Percentiles rank a stretch among this genome's conserved stretches.
These are phyloP conservation scores for Emericellopsis cladophorae DNA, from an alignment of 2,329 filamentous ascomycete genomes.

Conservation along the genomic window DNA sequence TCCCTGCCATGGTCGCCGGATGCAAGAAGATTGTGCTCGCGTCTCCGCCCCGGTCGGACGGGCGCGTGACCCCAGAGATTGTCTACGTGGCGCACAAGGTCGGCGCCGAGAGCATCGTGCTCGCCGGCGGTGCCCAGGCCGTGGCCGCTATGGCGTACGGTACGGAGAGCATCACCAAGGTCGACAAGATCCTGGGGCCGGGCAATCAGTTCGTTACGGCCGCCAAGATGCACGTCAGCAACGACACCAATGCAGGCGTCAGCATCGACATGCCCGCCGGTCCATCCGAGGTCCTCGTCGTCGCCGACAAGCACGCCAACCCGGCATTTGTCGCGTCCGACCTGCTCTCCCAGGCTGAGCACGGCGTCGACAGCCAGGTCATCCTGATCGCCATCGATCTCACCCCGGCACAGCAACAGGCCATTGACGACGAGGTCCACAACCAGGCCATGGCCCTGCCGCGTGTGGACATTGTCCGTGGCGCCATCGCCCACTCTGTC, in stretches of 20 bases:
- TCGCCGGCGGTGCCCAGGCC: constrained; percentile 90
- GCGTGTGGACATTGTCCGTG: constrained; percentile 83
- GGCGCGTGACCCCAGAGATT: constrained; percentile 88
- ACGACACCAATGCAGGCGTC: constrained; percentile 90
- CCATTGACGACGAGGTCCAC: constrained; percentile 87
- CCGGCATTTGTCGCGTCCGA: constrained; percentile 94
- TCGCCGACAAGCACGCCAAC: constrained; percentile 79
- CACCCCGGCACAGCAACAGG: constrained; percentile 55
- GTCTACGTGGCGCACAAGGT: constrained; percentile 97
- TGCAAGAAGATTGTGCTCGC: constrained; percentile 92
- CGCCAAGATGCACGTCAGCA: constrained; percentile 95
- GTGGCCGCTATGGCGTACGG: constrained; percentile 96
- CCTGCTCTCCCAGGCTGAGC: constrained; percentile 88
- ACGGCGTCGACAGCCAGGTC: constrained; percentile 92
- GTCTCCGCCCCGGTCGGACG: constrained; percentile 79
- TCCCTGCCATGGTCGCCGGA: constrained; percentile 93
- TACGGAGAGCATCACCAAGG: constrained; percentile 86
- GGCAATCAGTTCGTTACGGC: constrained; percentile 98
- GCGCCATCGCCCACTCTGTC: constrained; percentile 81
- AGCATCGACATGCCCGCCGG: constrained; percentile 98
- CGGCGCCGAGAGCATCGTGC: constrained; percentile 87
- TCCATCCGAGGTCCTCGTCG: constrained; percentile 90
- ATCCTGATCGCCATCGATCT: constrained; percentile 80
- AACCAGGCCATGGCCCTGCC: constrained; percentile 77
- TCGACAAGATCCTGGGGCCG: constrained; percentile 96